These are phyloP conservation scores for Zea luxurians DNA, from an alignment of 176 grass and related monocot genomes.

Conservation along the genomic window DNA sequence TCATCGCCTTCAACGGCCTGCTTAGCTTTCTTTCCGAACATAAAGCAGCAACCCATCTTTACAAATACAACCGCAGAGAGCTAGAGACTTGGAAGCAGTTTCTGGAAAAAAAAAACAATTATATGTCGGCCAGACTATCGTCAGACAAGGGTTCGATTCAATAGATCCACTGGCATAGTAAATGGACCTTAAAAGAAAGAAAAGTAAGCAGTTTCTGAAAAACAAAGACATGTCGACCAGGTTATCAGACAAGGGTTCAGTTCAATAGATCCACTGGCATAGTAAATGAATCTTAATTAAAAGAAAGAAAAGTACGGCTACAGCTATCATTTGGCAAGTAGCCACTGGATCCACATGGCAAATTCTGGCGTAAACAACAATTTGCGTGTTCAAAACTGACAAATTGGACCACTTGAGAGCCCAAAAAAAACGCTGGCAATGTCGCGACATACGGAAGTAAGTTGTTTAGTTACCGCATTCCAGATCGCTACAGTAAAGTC, in stretches of 20 bases:
- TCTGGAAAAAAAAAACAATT: constrained; percentile 28
- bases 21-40: constrained; percentile 30
- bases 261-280: not conserved
- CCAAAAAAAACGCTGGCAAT: not conserved
- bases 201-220: constrained; percentile 19
- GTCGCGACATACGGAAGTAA: not conserved
- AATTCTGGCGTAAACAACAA: constrained; percentile 18
- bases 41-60: constrained; percentile 48
- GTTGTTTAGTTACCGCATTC: not conserved
- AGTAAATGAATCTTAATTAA: not conserved
- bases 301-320: not conserved
- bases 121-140: not conserved
- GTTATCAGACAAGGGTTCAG: not conserved
- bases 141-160: constrained; percentile 6
- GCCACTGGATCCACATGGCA: not conserved
- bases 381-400: not conserved
- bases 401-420: not conserved
- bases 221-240: not conserved
- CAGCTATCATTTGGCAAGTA: not conserved
- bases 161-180: not conserved
- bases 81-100: not conserved
- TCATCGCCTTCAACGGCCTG: constrained; percentile 35
- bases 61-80: not conserved
- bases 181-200: not conserved
- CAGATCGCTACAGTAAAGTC: not conserved